These are phyloP conservation scores for Trichoderma reesei DNA, from an alignment of 495 filamentous ascomycete genomes.

Conservation along the genomic window DNA sequence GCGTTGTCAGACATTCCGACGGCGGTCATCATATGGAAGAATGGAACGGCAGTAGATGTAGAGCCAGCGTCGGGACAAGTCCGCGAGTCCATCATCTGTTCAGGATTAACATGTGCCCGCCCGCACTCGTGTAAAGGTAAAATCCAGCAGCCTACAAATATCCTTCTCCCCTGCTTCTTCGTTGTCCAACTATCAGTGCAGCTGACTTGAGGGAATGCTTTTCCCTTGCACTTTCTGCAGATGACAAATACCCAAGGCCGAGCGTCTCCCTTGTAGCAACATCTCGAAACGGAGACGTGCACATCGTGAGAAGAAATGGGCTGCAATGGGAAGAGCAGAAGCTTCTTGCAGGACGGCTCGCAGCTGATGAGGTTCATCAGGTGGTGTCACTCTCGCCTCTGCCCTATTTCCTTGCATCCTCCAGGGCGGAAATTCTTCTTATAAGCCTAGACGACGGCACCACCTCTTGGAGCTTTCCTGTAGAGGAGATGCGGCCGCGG, in stretches of 20 bases:
- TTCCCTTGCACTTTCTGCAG: not conserved
- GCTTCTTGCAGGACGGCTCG: conserved; percentile 18
- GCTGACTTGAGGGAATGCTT: not conserved
- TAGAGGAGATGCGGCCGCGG: conserved; percentile 43
- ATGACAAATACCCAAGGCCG: not conserved
- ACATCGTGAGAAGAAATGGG: not conserved
- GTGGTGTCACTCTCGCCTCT: conserved; percentile 33
- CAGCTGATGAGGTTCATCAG: conserved; percentile 20
- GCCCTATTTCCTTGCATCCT: conserved; percentile 40
- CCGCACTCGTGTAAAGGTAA: conserved; percentile 33
- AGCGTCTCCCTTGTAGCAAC: not conserved
- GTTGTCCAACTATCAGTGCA: conserved; percentile 22
- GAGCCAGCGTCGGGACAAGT: conserved; percentile 21
- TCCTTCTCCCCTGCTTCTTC: conserved; percentile 24
- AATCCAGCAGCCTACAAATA: too few relatives aligned
- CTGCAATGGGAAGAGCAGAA: conserved; percentile 15
- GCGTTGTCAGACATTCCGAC: conserved; percentile 24
- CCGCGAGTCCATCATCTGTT: conserved; percentile 32
- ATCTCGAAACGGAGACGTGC: not conserved
- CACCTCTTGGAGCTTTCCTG: conserved; percentile 46
- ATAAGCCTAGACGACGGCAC: conserved; percentile 39
- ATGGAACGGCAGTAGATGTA: conserved; percentile 48
- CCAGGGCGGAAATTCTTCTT: conserved; percentile 40
- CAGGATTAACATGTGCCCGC: conserved; percentile 33
- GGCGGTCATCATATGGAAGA: conserved; percentile 46